Conservation (phyloP, 257 asterid species). For the Capsicum rhomboideum region DNA sequence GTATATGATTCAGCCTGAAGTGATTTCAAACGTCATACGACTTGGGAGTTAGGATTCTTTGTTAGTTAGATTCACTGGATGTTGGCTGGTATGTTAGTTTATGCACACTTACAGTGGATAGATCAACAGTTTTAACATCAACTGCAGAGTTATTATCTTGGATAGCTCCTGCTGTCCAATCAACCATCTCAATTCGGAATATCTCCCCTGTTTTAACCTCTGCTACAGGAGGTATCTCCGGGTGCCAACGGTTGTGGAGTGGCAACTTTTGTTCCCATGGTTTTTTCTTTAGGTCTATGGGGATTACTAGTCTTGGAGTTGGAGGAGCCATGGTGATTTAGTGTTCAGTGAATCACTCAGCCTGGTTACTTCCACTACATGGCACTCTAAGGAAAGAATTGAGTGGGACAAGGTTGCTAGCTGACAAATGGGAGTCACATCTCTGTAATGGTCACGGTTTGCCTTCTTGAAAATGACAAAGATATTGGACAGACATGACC, state of each 20-base stretch:
- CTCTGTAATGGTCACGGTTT: constrained; percentile 27
- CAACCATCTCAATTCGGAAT: constrained; percentile 42
- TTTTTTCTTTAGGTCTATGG: constrained; percentile 32
- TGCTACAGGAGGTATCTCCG: constrained; percentile 33
- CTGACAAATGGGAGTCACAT: constrained; percentile 18
- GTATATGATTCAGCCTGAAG: background rate
- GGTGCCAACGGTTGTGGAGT: constrained; percentile 46
- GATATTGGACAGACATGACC: background rate
- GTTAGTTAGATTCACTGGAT: background rate
- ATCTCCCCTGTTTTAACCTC: constrained; percentile 31
- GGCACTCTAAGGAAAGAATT: background rate
- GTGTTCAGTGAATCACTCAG: background rate
- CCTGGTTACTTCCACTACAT: background rate
- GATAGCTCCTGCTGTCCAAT: constrained; percentile 53
- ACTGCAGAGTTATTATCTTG: constrained; percentile 39
- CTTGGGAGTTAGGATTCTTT: background rate
- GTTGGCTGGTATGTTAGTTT: background rate
- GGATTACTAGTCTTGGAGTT: constrained; percentile 44
- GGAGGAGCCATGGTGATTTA: constrained; percentile 53
- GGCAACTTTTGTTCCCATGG: constrained; percentile 27
- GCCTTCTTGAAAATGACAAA: constrained; percentile 9
- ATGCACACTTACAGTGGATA: constrained; percentile 37
- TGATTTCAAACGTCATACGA: background rate
- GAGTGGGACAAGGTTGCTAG: constrained; percentile 17
- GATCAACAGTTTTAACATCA: constrained; percentile 43